Conservation (phyloP, 2,329 filamentous ascomycete species). For the Ophiostoma sp. region DNA sequence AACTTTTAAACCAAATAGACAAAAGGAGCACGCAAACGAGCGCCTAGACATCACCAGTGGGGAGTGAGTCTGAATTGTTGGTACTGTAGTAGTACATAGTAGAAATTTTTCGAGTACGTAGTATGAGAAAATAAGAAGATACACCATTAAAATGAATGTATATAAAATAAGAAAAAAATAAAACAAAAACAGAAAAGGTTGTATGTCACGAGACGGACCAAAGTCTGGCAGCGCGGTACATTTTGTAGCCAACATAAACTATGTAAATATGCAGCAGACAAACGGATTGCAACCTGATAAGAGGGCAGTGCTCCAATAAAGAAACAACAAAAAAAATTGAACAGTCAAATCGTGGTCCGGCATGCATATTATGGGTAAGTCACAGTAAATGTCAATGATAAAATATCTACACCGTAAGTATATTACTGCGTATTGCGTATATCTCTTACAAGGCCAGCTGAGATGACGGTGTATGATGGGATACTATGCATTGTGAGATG, state of each 20-base stretch:
- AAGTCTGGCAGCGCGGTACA: not conserved
- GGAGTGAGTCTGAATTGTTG: no score
- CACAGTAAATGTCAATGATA: not conserved
- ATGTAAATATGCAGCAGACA: not conserved
- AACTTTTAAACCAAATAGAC: not conserved
- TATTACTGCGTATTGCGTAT: not conserved
- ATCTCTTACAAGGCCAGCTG: not conserved
- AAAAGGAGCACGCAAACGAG: not conserved
- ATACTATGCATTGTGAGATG: not conserved
- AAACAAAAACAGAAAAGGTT: not conserved
- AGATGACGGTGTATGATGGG: conserved; percentile 9
- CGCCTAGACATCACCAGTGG: no score
- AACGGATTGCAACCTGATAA: not conserved
- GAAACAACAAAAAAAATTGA: not conserved
- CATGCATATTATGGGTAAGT: not conserved
- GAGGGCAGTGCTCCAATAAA: not conserved
- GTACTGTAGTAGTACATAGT: no score
- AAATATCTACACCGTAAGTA: not conserved
- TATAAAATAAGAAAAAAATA: not conserved
- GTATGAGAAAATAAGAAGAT: not conserved
- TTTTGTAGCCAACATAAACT: not conserved
- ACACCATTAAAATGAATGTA: not conserved
- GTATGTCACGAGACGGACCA: not conserved
- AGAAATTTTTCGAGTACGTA: no score
- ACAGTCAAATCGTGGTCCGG: not conserved